A percentile compares a stretch with the other conserved stretches of the same genome.
Evolutionary conservation across 2,329 filamentous ascomycete genomes (phyloP).

Genomic region (Akanthomyces dipterigenus): DNA sequence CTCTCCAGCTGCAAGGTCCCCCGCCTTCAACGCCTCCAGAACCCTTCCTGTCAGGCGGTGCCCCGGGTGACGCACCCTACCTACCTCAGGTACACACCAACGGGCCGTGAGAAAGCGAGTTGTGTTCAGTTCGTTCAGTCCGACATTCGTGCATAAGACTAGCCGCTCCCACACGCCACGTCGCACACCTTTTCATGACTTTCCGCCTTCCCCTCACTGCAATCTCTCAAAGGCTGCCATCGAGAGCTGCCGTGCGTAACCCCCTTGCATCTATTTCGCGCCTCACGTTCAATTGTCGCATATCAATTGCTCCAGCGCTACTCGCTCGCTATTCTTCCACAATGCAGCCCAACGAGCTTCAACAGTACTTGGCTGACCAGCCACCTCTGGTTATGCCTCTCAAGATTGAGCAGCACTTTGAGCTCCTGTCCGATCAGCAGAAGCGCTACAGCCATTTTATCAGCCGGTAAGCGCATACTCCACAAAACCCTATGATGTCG

Average conservation of each 20-base stretch:
- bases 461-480: constrained; percentile 53
- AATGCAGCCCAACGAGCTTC: constrained; percentile 55
- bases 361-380: constrained; percentile 83
- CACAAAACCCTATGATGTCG: background rate
- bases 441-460: constrained; percentile 91
- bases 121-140: background rate
- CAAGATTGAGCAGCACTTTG: constrained; percentile 89
- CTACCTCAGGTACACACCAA: background rate
- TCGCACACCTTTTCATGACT: constrained; percentile 22
- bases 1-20: constrained; percentile 2
- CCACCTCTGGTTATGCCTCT: constrained; percentile 84
- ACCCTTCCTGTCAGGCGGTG: background rate
- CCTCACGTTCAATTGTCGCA: background rate
- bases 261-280: constrained; percentile 1
- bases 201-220: constrained; percentile 28
- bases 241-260: constrained; percentile 6
- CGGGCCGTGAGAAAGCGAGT: constrained; percentile 9
- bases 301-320: constrained; percentile 17
- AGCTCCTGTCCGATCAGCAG: constrained; percentile 65
- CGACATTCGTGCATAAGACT: constrained; percentile 14
- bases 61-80: constrained; percentile 2
- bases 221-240: constrained; percentile 29
- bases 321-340: constrained; percentile 20
- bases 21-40: background rate
- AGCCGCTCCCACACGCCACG: constrained; percentile 14